Conservation (phyloP, 73 alveolate species). For the Paramecium bursaria region DNA sequence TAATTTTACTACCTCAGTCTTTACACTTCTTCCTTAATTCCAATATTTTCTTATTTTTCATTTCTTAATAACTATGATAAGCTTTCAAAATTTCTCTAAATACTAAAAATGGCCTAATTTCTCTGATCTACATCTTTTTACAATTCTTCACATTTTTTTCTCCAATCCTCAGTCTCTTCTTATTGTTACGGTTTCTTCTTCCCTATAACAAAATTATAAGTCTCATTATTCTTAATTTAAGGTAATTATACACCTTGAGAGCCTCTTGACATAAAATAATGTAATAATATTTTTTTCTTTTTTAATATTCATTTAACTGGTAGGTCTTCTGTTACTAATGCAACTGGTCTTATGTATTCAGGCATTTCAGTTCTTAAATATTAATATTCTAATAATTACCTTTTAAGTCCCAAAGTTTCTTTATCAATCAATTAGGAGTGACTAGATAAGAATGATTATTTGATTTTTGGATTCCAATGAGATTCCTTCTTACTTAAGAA, state of each 20-base stretch:
- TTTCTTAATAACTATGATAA: neutral
- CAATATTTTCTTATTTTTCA: slow-evolving; percentile 39
- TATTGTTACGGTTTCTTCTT: no score
- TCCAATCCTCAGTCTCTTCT: no score
- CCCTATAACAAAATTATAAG: no score
- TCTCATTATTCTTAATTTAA: no score
- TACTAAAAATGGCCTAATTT: slow-evolving; percentile 32
- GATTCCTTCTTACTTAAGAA: slow-evolving; percentile 77
- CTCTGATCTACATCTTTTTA: slow-evolving; percentile 26
- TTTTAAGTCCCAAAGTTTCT: slow-evolving; percentile 42
- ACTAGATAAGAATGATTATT: slow-evolving; percentile 72
- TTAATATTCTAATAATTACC: neutral
- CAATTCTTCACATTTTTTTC: slow-evolving; percentile 51
- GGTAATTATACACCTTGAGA: no score
- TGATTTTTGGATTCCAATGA: slow-evolving; percentile 81
- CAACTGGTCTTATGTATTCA: neutral
- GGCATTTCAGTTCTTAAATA: neutral
- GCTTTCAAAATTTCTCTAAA: slow-evolving; percentile 52
- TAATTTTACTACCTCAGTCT: neutral
- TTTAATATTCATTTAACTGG: slow-evolving; percentile 28
- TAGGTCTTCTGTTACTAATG: slow-evolving; percentile 22
- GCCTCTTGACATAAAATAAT: no score
- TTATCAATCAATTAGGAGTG: slow-evolving; percentile 29
- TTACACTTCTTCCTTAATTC: slow-evolving; percentile 8
- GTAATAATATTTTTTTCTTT: no score